These are phyloP conservation scores for Penicillium subrubescens DNA, from an alignment of 495 filamentous ascomycete genomes.

Conservation along the genomic window DNA sequence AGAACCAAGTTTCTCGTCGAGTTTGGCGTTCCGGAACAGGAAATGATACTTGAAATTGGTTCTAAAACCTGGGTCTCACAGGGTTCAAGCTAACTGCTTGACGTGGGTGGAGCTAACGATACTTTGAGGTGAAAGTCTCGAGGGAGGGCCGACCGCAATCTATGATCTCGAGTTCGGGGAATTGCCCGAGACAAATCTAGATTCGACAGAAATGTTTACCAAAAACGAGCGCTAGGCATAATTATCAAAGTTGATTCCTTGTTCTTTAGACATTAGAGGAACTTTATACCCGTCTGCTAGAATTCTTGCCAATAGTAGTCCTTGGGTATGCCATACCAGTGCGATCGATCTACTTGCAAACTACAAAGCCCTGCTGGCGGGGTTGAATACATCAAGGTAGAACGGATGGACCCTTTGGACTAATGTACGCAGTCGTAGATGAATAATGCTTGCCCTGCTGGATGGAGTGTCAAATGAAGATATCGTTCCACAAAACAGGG, in stretches of 20 bases:
- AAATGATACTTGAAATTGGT: background rate
- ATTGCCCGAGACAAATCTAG: background rate
- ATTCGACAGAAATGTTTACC: background rate
- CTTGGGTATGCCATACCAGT: no score
- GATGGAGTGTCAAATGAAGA: background rate
- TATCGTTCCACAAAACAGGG: background rate
- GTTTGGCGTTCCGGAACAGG: background rate
- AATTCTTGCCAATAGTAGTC: no score
- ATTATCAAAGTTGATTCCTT: background rate
- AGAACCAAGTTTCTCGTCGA: slow-evolving; percentile 13
- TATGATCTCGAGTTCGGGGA: background rate
- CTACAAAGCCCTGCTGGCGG: no score
- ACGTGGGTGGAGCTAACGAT: background rate
- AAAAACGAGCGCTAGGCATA: background rate
- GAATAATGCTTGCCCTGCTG: no score
- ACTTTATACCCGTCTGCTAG: no score
- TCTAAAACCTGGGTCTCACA: background rate
- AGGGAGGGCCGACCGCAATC: background rate
- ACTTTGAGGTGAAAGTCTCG: background rate
- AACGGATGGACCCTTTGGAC: background rate
- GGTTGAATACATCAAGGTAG: background rate
- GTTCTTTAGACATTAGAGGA: background rate
- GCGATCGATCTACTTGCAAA: no score
- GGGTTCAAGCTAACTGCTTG: background rate
- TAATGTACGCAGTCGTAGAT: background rate